Percentiles rank a stretch among this genome's conserved stretches.
Evolutionary conservation across 345 rosid species (phyloP).

Genomic region (Corchorus capsularis): DNA sequence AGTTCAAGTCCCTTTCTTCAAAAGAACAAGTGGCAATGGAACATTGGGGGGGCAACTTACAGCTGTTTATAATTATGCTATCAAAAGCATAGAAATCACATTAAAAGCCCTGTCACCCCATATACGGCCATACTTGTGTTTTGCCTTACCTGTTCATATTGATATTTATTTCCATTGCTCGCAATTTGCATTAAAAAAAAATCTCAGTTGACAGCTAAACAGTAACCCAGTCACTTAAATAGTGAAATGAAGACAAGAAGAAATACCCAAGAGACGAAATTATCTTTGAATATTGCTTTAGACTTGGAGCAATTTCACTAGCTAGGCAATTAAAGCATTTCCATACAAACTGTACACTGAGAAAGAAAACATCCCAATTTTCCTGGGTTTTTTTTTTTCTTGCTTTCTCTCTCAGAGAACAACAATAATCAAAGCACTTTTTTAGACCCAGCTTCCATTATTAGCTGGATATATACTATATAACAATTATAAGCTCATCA

Average conservation of each 20-base stretch:
- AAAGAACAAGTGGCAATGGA: background rate
- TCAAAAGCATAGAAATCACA: conserved; percentile 7
- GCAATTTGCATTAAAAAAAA: background rate
- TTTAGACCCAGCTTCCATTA: conserved; percentile 18
- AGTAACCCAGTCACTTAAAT: background rate
- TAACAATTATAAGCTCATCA: background rate
- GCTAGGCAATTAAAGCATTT: background rate
- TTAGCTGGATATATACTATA: conserved; percentile 17
- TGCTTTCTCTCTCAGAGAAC: conserved; percentile 26
- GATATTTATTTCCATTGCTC: background rate
- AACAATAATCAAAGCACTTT: conserved; percentile 15
- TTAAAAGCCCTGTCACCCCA: background rate
- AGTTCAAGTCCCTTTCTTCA: background rate
- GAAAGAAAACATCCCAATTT: conserved; percentile 23
- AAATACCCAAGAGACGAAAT: conserved; percentile 8
- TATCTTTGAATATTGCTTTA: conserved; percentile 1
- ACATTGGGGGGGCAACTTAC: background rate
- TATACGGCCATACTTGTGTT: background rate
- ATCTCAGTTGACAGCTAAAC: background rate
- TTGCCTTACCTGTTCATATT: background rate
- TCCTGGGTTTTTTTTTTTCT: background rate
- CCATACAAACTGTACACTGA: conserved; percentile 18
- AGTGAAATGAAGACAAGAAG: conserved; percentile 1
- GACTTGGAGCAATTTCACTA: conserved; percentile 5
- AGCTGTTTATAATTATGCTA: background rate